Conservation (phyloP, 345 rosid genomes). For the Brassica juncea region DNA sequence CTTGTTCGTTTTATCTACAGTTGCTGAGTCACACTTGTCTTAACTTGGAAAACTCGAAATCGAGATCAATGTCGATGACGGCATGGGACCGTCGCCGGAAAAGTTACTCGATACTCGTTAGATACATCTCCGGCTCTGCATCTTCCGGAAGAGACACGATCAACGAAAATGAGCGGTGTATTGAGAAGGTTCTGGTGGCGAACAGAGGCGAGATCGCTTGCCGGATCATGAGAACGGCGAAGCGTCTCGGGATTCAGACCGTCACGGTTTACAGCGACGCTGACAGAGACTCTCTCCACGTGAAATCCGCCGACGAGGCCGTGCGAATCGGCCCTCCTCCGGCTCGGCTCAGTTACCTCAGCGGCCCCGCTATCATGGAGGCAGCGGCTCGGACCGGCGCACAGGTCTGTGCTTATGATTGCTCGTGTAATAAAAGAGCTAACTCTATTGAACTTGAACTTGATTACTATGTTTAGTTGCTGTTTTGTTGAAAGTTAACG, state of each 20-base stretch:
- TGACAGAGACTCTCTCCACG: constrained; percentile 77
- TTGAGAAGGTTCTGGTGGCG: constrained; percentile 78
- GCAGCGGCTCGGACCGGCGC: constrained; percentile 84
- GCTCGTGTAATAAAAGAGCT: neutral
- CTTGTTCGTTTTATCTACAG: constrained; percentile 1
- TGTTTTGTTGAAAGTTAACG: too few species aligned
- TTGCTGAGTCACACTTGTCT: constrained; percentile 28
- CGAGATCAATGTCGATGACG: constrained; percentile 55
- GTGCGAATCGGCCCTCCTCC: constrained; percentile 78
- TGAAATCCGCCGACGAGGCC: constrained; percentile 87
- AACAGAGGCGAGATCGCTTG: constrained; percentile 92
- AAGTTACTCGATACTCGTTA: constrained; percentile 35
- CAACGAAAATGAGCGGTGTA: constrained; percentile 34
- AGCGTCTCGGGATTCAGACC: constrained; percentile 73
- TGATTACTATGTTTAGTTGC: too few species aligned
- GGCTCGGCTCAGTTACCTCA: constrained; percentile 81
- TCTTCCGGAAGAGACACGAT: neutral
- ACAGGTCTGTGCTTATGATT: too few species aligned
- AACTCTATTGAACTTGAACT: too few species aligned
- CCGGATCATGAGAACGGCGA: constrained; percentile 78
- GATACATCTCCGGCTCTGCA: constrained; percentile 41
- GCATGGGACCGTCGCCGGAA: constrained; percentile 49
- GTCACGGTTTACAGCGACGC: constrained; percentile 93
- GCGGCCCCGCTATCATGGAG: constrained; percentile 59
- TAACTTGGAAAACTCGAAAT: constrained; percentile 21